Base-by-base conservation (phyloP, 192 early-diverging fungal genomes). In the Gaertneriomyces semiglobifer region DNA sequence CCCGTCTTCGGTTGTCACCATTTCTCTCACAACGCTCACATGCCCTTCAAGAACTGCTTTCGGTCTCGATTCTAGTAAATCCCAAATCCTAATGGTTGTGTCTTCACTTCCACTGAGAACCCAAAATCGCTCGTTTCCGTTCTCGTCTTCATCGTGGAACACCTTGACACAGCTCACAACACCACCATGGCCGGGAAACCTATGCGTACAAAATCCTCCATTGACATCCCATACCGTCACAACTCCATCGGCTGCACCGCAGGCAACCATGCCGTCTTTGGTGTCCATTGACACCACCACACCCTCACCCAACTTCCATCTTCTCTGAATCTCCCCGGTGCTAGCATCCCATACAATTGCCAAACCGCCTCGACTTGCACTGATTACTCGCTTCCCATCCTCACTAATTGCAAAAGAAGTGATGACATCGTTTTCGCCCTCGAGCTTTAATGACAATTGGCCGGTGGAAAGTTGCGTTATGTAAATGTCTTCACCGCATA, bases 211-310 rank as follows among this genome's bases (percentile, higher is more conserved):
- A 77, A 84, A 93, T 18, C 92, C 94, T 54, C 86, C 81, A 57
- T 89, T 90, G 63, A 94, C 90, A 74, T 99, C 94, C 95, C 95
- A 99, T 8, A 98, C 90, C 60, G 91, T 92, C 53, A 99, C 88
- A 9, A 91, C 93, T 62, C 86, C 88, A 74, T 99, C 97, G 1
- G 97, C 94, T 11, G 92, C 93, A 44, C 95, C 97, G 3, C 94
- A 97, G 8, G 97, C 97, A 6, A 98, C 92, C 25, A 99, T 71
- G 25, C 25, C 25, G 25, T 33, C 25, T 33, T 33, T 33, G 0
- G 94, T 93, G 53, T 88, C 91, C 92, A 96, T 96, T 7, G 89
- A 82, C 60, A 99, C 84, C 18, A 98, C 88, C 7, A 93, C 94
- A 1, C 94, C 92, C 39, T 97, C 93, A 66, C 97, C 95, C 0